Base-by-base conservation (phyloP, 1,284 basidiomycete species). In the Cryptococcus sp. region DNA sequence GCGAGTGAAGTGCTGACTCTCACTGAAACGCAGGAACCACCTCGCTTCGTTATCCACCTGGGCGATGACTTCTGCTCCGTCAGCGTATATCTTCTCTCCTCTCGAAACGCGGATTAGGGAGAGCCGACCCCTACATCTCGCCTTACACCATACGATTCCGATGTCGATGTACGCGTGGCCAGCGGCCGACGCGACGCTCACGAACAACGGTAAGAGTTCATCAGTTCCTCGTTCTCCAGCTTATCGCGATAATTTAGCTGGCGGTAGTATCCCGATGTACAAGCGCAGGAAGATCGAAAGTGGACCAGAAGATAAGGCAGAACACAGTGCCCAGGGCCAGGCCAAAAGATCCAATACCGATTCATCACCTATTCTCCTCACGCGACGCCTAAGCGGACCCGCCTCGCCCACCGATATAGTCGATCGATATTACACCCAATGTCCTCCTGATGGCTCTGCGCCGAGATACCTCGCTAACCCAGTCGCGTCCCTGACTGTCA, bases 101-200 rank as follows among this genome's bases (percentile, higher is more conserved):
- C 55, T 72, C 20, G 75, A 77, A 50, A 75, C 71, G 6, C 62
- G 75, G 0, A 57, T 77, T 1, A 60, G 73, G 20, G 72, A 72
- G 48, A 43, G 45, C 6, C 62, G 57, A 27, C 64, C 71, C 0
- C 60, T 73, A 1, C 57, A 66, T 25, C 46, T 67, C 13, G 67
- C 69, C 1, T 61, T 77, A 1, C 60, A 70, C 25, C 66, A 75
- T 42, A 72, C 69, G 3, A 71, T 77, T 20, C 72, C 74, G 13
- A 70, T 77, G 52, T 68, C 70, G n/a, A 71, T 77, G 70, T 77
- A 76, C 61, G 66, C 67, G 40, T 67, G 61, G 53, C 69, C 69
- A 10, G 8, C 42, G 8, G 50, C 53, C 8, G 45, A 47, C 25
- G 17, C 41, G 30, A 25, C 53, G 11, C 17, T 45, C 30, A 43